Evolutionary conservation across 192 early-diverging fungal species (phyloP).

Genomic region (Chytriomyces confervae): DNA sequence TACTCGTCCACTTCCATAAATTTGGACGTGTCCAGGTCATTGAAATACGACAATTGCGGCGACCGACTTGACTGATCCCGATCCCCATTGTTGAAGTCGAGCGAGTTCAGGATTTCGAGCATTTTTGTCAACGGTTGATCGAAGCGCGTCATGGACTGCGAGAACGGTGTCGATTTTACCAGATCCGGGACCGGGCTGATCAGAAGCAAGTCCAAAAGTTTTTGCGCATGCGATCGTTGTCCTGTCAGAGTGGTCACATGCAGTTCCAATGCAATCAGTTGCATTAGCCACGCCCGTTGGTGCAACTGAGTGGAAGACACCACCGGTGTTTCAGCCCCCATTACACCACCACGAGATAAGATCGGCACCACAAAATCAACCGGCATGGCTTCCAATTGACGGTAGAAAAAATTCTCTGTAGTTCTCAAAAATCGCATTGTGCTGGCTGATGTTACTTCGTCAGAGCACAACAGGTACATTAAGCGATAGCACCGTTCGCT

Average conservation of each 20-base stretch:
- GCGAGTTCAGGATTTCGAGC: slow-evolving; percentile 71
- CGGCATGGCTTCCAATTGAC: slow-evolving; percentile 65
- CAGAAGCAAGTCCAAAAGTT: slow-evolving; percentile 57
- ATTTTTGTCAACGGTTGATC: slow-evolving; percentile 77
- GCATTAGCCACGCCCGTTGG: slow-evolving; percentile 89
- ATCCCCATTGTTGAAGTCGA: slow-evolving; percentile 60
- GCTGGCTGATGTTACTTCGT: slow-evolving; percentile 66
- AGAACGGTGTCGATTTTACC: slow-evolving; percentile 10
- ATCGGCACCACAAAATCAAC: slow-evolving; percentile 27
- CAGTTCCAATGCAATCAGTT: slow-evolving; percentile 84
- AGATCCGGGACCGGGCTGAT: slow-evolving; percentile 37
- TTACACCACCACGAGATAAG: neutral
- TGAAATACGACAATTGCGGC: neutral
- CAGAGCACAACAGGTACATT: slow-evolving; percentile 79
- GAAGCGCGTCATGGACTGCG: slow-evolving; percentile 9
- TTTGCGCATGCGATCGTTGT: slow-evolving; percentile 50
- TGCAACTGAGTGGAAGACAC: slow-evolving; percentile 59
- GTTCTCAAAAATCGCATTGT: slow-evolving; percentile 83
- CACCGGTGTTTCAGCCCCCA: neutral
- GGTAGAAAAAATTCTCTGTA: slow-evolving; percentile 74
- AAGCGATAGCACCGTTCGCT: slow-evolving; percentile 90
- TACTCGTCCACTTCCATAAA: slow-evolving; percentile 39
- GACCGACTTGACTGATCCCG: neutral
- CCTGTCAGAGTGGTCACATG: slow-evolving; percentile 62
- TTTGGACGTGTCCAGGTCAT: slow-evolving; percentile 25